Evolutionary conservation across 148 eudicot species (phyloP), one percentile per base, ranked within the genome.

Genomic region (Fagopyrum homotropicum): DNA sequence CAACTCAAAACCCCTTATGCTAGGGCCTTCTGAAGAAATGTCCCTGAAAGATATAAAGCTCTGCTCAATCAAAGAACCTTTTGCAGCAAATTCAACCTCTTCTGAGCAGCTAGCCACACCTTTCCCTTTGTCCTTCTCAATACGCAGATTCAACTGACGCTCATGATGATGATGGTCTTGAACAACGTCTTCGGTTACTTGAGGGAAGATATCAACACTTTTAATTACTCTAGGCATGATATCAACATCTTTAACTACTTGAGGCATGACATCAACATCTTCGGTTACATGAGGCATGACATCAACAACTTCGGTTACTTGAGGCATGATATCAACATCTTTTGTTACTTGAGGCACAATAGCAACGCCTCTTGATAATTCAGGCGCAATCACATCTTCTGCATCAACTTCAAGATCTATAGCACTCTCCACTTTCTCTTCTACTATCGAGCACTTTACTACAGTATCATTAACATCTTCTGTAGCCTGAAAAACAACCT

Each of bases 121-220:
- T 83, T 95, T 95, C 10, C 97, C 97, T 88, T 95, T 95, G 76
- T 92, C 97, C 82, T 87, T 92, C 49, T 47, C 74, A 16, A 73
- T 74, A 75, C 79, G 50, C 44, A 83, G 72, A 72, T 54, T 69
- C 57, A 76, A 77, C 78, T 83, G 81, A 49, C 83, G 80, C 74
- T 81, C 82, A 81, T 80, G 66, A 12, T 40, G 66, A 12, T 40
- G 75, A 54, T 72, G 69, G 70, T 79, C 84, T 74, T 82, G 86
- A 47, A 44, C 61, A 22, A 72, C 47, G 16, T 11, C 74, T 75
- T 76, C 83, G 72, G 69, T 80, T 79, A 84, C 76, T 73, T 82
- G 86, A 22, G 80, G 74, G 47, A 78, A 44, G 69, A 16, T 66
- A 40, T 66, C 70, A 40, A 76, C 44, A 43, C 9, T 73, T 76